Percentiles rank a stretch among this genome's conserved stretches.
phyloP scores from a whole-genome alignment of 1,284 basidiomycete species.

The Vanrija sp. region DNA sequence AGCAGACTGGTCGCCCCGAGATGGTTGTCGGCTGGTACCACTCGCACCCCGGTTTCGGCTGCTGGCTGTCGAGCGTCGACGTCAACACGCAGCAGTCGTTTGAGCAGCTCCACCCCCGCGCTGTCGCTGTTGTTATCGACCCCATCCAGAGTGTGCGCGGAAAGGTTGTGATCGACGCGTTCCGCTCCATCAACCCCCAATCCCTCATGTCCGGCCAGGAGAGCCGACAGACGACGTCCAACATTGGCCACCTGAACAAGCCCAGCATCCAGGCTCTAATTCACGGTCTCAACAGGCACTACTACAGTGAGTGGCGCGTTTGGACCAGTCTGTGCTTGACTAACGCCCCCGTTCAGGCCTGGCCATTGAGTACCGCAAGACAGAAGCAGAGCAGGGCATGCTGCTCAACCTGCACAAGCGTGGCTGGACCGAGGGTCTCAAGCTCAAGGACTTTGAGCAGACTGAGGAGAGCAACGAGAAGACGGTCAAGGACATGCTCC shows the following conservation, averaged over 20 bases:
- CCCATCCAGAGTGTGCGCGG: constrained; percentile 99
- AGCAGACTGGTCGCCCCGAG: constrained; percentile 96
- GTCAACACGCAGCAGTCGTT: constrained; percentile 99
- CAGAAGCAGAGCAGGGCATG: constrained; percentile 96
- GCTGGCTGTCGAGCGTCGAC: constrained; percentile 98
- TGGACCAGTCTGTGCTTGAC: constrained; percentile 10
- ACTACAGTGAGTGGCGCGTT: constrained; percentile 59
- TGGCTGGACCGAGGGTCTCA: constrained; percentile 95
- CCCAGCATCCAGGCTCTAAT: constrained; percentile 96
- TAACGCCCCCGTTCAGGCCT: constrained; percentile 51
- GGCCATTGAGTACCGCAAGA: constrained; percentile 93
- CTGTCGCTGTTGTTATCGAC: constrained; percentile 97
- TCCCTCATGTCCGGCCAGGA: constrained; percentile 80
- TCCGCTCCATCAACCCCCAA: constrained; percentile 89
- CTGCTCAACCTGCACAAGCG: constrained; percentile 95
- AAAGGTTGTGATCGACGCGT: constrained; percentile 98
- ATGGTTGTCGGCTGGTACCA: constrained; percentile 99
- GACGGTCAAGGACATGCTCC: constrained; percentile 91
- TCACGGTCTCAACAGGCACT: constrained; percentile 92
- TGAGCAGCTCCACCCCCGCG: constrained; percentile 88
- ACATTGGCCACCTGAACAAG: constrained; percentile 98
- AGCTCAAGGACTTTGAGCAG: constrained; percentile 77
- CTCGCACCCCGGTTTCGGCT: constrained; percentile 98
- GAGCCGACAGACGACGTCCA: constrained; percentile 94
- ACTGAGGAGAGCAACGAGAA: constrained; percentile 83